Base-by-base conservation (phyloP, 2,329 filamentous ascomycete species). In the Bipolaris bicolor region DNA sequence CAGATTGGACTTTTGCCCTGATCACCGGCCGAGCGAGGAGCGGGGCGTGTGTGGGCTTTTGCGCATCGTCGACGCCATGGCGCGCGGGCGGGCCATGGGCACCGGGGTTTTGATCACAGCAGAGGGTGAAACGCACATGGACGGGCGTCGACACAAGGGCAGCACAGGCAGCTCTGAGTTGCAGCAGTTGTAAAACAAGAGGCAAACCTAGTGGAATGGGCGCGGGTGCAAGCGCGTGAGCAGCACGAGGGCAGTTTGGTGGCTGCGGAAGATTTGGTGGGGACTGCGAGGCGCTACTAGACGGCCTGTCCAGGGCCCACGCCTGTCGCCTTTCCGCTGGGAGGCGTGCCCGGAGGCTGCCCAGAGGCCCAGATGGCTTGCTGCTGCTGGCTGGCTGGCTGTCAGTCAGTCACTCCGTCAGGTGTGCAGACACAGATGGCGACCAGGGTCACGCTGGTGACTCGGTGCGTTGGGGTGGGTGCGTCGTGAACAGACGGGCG, bases 241-340 rank as follows among this genome's bases (percentile, higher is more conserved):
- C 43, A 50, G 13, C 10, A 31, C 6, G 15, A 24, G 10, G 24
- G 43, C 43, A 40, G 53, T 39, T 40, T n/a, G 26, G 31, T 51
- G 52, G 43, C 7, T 18, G 43, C 40, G 53, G 47, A 51, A 55
- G 40, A 52, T 52, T 52, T 43, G 54, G 54, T 50, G 54, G 53
- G 40, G 40, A 40, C 26, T 11, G 26, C n/a, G 43, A 18, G 9
- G 48, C 53, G 53, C 53, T 55, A 55, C 40, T 31, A 16, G 7
- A 16, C 16, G 26, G 26, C 26, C 26, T 18, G 43, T 18, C 43
- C 43, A 45, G 43, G 43, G 43, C 43, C 24, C 43, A 33, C 43
- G 26, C 26, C 43, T 45, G 43, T 18, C 24, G 39, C 20, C 39
- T 41, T 41, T 41, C 39, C 13, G 39, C 39, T 41, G 39, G 20